Percentiles rank a stretch among this genome's conserved stretches.
Conservation (phyloP, 2,329 filamentous ascomycete species). For the Lachnellula hyalina region DNA sequence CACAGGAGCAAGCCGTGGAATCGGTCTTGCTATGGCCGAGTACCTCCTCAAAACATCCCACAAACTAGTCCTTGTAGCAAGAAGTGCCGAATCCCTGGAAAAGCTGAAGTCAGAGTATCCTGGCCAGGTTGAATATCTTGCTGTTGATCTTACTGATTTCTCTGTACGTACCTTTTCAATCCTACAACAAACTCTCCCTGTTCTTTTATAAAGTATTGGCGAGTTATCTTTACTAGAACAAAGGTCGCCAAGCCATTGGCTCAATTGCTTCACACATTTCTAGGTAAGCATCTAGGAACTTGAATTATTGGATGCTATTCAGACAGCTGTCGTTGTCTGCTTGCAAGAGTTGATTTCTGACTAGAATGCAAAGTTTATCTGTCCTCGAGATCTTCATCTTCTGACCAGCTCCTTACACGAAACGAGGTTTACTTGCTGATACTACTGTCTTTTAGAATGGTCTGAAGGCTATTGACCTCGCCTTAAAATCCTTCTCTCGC, state of each 20-base stretch:
- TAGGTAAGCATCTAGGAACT: no score
- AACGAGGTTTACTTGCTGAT: neutral
- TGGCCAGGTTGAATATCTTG: constrained; percentile 49
- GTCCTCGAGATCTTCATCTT: no score
- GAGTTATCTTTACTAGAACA: no score
- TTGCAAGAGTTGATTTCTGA: no score
- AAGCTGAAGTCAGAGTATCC: constrained; percentile 47
- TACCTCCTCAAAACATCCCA: constrained; percentile 48
- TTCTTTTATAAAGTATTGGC: no score
- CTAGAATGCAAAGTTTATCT: no score
- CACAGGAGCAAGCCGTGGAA: constrained; percentile 59
- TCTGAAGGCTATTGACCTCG: constrained; percentile 57
- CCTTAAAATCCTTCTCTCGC: constrained; percentile 61
- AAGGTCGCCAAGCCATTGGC: no score
- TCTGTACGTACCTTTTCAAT: constrained; percentile 35
- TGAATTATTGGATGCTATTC: no score
- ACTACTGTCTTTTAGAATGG: constrained; percentile 37
- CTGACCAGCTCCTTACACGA: neutral
- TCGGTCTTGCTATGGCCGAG: constrained; percentile 52
- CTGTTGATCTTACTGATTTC: constrained; percentile 50
- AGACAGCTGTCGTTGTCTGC: no score
- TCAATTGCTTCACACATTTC: no score
- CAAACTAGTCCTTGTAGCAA: constrained; percentile 54
- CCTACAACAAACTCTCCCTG: neutral
- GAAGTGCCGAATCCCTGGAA: constrained; percentile 45